Evolutionary conservation across 139 green algal species (phyloP).

Genomic region (Coccomyxa sp.): DNA sequence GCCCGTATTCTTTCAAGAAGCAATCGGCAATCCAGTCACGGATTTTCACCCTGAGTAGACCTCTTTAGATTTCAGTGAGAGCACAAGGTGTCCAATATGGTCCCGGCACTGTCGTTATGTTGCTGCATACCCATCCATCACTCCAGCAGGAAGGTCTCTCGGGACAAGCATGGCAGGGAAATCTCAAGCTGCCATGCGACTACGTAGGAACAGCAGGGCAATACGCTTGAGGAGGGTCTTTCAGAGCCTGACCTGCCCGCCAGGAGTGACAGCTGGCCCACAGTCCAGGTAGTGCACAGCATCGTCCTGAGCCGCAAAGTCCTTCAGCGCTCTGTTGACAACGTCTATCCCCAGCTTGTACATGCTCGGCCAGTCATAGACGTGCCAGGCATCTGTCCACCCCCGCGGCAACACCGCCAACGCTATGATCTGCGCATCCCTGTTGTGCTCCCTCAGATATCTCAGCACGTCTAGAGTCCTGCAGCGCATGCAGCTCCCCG

Average conservation of each 20-base stretch:
- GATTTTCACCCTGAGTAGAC: not conserved
- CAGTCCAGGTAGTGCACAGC: conserved; percentile 30
- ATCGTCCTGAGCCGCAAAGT: conserved; percentile 5
- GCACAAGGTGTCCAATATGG: not conserved
- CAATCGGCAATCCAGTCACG: too few species aligned
- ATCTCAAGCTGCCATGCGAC: not conserved
- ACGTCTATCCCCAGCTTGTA: conserved; percentile 11
- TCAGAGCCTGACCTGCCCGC: not conserved
- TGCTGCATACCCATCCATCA: not conserved
- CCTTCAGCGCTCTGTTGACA: conserved; percentile 12
- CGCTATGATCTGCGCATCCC: conserved; percentile 11
- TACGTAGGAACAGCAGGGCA: not conserved
- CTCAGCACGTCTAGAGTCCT: conserved; percentile 7
- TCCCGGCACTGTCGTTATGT: too few species aligned
- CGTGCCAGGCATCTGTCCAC: not conserved
- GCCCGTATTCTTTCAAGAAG: too few species aligned
- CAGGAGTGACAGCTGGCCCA: not conserved
- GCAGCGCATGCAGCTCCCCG: conserved; percentile 2
- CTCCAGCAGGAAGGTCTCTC: not conserved
- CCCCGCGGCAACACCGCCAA: conserved; percentile 23
- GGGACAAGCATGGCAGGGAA: not conserved
- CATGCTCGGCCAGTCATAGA: conserved; percentile 19
- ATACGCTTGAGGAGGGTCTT: not conserved
- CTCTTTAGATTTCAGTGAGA: not conserved
- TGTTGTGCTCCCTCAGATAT: not conserved